Evolutionary conservation across 2,329 filamentous ascomycete genomes (phyloP).

Genomic region (Ambrosiella beaveri): DNA sequence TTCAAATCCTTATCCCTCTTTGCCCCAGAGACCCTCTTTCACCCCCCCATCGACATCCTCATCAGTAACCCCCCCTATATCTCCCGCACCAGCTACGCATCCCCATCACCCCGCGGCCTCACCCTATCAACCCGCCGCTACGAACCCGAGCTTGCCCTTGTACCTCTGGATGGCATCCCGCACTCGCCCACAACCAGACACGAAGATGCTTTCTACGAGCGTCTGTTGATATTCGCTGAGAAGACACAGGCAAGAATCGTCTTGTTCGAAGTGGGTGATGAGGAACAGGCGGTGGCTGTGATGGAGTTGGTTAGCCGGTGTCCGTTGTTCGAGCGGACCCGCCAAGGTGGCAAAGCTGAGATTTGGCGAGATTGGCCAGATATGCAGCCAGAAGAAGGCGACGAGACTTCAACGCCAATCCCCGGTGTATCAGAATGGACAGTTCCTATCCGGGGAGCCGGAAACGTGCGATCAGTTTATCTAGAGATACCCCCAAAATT

Average conservation of each 20-base stretch:
- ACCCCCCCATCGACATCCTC: conserved; percentile 41
- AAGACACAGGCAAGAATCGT: conserved; percentile 35
- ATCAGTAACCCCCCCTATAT: conserved; percentile 89
- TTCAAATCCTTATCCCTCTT: conserved; percentile 12
- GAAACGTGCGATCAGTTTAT: conserved; percentile 12
- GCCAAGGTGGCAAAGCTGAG: conserved; percentile 29
- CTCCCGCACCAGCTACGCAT: conserved; percentile 33
- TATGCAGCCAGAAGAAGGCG: conserved; percentile 4
- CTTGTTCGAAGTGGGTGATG: conserved; percentile 55
- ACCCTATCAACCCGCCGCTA: conserved; percentile 64
- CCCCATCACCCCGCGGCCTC: conserved; percentile 22
- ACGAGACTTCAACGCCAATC: neutral
- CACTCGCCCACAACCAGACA: conserved; percentile 19
- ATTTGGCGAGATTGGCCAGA: conserved; percentile 57
- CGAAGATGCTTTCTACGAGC: conserved; percentile 49
- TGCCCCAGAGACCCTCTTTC: neutral
- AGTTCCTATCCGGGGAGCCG: conserved; percentile 6
- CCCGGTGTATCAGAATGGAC: neutral
- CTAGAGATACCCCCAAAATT: neutral
- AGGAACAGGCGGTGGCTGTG: conserved; percentile 45
- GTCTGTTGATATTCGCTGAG: conserved; percentile 39
- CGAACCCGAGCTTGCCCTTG: conserved; percentile 67
- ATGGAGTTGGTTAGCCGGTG: conserved; percentile 24
- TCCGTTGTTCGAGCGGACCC: neutral
- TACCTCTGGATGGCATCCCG: conserved; percentile 28